Base-by-base conservation (phyloP, 257 asterid species). In the Salvia miltiorrhiza region DNA sequence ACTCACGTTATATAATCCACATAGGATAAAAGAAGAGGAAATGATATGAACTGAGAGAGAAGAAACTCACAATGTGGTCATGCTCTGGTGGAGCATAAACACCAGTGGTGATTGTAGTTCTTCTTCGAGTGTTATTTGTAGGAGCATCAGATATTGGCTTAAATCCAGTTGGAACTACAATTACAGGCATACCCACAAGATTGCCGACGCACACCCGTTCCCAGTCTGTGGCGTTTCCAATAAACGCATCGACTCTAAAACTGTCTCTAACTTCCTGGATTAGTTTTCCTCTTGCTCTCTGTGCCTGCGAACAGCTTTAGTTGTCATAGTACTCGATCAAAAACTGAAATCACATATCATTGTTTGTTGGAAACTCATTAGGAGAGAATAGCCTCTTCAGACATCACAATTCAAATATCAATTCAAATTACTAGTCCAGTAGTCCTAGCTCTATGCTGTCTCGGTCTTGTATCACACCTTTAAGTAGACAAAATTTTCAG, bases 211-310 rank as follows among this genome's bases (percentile, higher is more conserved):
- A 84, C 20, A 93, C 95, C 33, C 55, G 80, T 74, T 93, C 99
- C 97, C 97, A 90, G 52, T 90, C 96, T 0, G 95, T 89, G 26
- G 79, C 90, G 54, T 86, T 92, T 66, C 97, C 97, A 24, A 90
- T 76, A 64, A 93, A 89, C 16, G 96, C 96, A 45, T 90, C 89
- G 2, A 90, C 96, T 60, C 72, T 84, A 82, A 90, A 88, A 63
- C 19, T 77, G 17, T 82, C 92, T 33, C 77, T 82, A 23, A 90
- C 93, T 82, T 93, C 96, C 13, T 73, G 80, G 14, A 88, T 87
- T 30, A 93, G 86, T 66, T 86, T 88, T 44, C 96, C 94, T 57
- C 97, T 78, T 33, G 95, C 90, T 75, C 99, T 73, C 58, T 90
- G 97, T 65, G 99, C 95, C 97, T 93, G 85, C 5, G 5, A 59